Evolutionary conservation across 2,329 filamentous ascomycete species (phyloP).

Genomic region (Colletotrichum tanaceti): DNA sequence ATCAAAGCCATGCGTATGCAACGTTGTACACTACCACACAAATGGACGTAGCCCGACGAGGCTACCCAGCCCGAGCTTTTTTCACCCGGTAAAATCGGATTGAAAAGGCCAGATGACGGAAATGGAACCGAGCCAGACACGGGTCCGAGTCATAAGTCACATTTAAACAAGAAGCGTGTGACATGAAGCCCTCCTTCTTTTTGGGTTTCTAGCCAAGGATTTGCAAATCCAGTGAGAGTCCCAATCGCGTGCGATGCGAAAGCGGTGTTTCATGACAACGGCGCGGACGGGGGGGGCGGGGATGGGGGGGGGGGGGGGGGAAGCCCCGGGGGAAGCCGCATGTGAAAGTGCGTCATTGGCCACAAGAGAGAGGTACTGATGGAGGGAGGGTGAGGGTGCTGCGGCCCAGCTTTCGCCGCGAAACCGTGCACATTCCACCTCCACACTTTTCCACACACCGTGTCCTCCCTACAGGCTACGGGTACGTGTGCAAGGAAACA

Average conservation of each 20-base stretch:
- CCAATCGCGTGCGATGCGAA: conserved; percentile 11
- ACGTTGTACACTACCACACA: neutral
- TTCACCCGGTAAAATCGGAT: conserved; percentile 22
- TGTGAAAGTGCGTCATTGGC: conserved; percentile 41
- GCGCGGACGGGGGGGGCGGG: too few species aligned
- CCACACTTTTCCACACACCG: conserved; percentile 33
- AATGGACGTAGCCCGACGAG: conserved; percentile 19
- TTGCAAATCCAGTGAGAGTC: conserved; percentile 9
- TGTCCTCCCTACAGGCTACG: too few species aligned
- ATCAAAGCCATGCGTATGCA: neutral
- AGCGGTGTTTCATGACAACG: conserved; percentile 30
- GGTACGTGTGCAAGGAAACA: conserved; percentile 19
- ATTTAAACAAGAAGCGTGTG: conserved; percentile 33
- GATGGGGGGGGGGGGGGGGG: too few species aligned
- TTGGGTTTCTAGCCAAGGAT: conserved; percentile 4
- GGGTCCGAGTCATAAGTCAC: conserved; percentile 26
- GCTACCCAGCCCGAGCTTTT: conserved; percentile 34
- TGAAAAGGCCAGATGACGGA: conserved; percentile 23
- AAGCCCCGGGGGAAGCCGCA: conserved; percentile 18
- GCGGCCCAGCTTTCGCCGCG: conserved; percentile 22
- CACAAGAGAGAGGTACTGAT: neutral
- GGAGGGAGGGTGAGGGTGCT: neutral
- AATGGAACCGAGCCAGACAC: conserved; percentile 12
- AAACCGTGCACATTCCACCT: conserved; percentile 40
- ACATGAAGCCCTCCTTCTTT: conserved; percentile 3